Base-by-base conservation (phyloP, 2,329 filamentous ascomycete species). In the Colletotrichum aenigma region DNA sequence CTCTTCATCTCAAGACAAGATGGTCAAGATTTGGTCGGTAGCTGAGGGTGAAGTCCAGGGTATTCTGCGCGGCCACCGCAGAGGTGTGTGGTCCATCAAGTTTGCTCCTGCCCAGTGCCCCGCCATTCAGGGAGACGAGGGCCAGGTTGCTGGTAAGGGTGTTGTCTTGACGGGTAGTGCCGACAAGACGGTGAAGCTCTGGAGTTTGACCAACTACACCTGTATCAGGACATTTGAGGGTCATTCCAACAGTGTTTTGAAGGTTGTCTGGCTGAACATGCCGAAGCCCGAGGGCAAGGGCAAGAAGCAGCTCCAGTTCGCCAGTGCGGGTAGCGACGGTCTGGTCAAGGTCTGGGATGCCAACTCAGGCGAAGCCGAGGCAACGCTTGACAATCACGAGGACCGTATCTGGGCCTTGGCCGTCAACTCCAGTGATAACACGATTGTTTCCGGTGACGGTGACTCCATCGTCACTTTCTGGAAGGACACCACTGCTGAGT, bases 311-410 rank as follows among this genome's bases (percentile, higher is more conserved):
- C 88, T 95, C 1, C 92, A 94, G 75, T 91, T 98, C 74, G 95
- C 94, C 38, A 97, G 94, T 78, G 96, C 97, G 16, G 97, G 95
- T 52, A 96, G 96, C 75, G 97, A 99, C 84, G 97, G 97, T 3
- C 90, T 99, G 5, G 96, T 99, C 74, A 99, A 98, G 85, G 92
- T 99, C 36, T 99, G 97, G 97, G 95, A 98, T 79, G 94, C 94
- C 15, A 94, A 94, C 81, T 93, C 91, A 2, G 96, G 96, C 62
- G 97, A 98, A 84, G 89, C 93, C 4, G 95, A 96, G 79, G 94
- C 94, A 78, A 99, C 97, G 0, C 90, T 99, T 6, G 97, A 99
- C 85, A 98, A 98, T 85, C 97, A 99, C 84, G 96, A 96, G 80
- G 97, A 99, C 85, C 92, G 97, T 73, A 96, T 98, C 1, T 98